Percentiles rank a stretch among this genome's conserved stretches.
phyloP scores from a whole-genome alignment of 1,139 yeast species.

The Sugiyamaella japonica region DNA sequence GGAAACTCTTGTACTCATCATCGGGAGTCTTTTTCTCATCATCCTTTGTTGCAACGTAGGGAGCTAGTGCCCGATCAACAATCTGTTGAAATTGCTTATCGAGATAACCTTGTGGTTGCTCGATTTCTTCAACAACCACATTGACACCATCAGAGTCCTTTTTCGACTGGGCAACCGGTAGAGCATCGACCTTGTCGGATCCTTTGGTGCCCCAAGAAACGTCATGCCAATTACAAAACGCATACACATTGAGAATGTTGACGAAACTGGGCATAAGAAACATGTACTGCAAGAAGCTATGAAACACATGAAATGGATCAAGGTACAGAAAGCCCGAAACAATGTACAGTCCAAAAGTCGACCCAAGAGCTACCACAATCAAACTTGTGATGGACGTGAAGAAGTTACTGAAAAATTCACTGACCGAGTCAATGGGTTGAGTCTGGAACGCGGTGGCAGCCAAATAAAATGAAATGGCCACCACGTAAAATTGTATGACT shows the following conservation, averaged over 20 bases:
- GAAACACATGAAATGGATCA: slow-evolving; percentile 95
- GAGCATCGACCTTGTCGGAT: slow-evolving; percentile 59
- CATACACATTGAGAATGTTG: slow-evolving; percentile 72
- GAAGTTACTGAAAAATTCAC: slow-evolving; percentile 38
- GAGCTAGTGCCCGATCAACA: slow-evolving; percentile 47
- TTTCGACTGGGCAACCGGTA: slow-evolving; percentile 54
- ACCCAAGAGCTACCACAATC: slow-evolving; percentile 76
- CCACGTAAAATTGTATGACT: slow-evolving; percentile 42
- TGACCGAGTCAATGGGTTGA: slow-evolving; percentile 29
- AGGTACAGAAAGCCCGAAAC: slow-evolving; percentile 67
- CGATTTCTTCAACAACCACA: slow-evolving; percentile 71
- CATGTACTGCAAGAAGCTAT: slow-evolving; percentile 83
- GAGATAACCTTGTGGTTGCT: slow-evolving; percentile 69
- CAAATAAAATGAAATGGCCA: slow-evolving; percentile 43
- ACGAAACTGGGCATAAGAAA: slow-evolving; percentile 87
- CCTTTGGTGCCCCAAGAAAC: slow-evolving; percentile 99
- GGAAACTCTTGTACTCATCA: slow-evolving; percentile 66
- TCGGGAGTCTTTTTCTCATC: slow-evolving; percentile 45
- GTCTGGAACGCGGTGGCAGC: slow-evolving; percentile 41
- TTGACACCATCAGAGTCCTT: slow-evolving; percentile 65
- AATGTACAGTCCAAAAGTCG: slow-evolving; percentile 90
- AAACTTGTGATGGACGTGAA: slow-evolving; percentile 41
- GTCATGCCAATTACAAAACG: slow-evolving; percentile 94
- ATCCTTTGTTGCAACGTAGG: slow-evolving; percentile 42
- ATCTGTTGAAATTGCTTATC: slow-evolving; percentile 49